These are phyloP conservation scores for Leucosporidium creatinivorum DNA, from an alignment of 768 basidiomycete genomes.

Conservation along the genomic window DNA sequence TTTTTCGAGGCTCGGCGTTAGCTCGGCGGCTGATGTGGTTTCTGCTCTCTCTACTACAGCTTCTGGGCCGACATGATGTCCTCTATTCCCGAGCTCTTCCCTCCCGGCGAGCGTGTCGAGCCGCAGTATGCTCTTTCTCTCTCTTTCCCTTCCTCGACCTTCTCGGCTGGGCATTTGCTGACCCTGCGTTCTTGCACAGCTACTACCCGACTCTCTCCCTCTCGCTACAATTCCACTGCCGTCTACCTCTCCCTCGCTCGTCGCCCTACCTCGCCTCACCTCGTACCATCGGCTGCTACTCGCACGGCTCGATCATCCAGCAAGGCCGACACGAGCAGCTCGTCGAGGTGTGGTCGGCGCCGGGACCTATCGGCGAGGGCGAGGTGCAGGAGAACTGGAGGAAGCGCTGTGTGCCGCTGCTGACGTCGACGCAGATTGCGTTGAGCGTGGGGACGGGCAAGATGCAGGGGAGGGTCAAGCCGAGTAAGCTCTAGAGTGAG, in stretches of 20 bases:
- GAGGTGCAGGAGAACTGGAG: slow-evolving; percentile 8
- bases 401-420: neutral
- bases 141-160: neutral
- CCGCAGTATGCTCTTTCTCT: neutral
- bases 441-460: neutral
- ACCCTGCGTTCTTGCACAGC: no score
- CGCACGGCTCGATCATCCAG: neutral
- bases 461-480: neutral
- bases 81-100: neutral
- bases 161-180: no score
- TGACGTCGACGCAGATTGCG: slow-evolving; percentile 1
- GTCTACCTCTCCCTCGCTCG: neutral
- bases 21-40: neutral
- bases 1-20: neutral
- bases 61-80: slow-evolving; percentile 1
- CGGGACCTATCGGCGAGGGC: neutral
- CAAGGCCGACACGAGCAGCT: slow-evolving; percentile 5
- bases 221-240: slow-evolving; percentile 1
- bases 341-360: slow-evolving; percentile 10
- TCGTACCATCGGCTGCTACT: neutral
- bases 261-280: neutral
- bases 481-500: neutral
- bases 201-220: neutral
- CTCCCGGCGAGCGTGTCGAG: neutral
- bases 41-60: neutral